Base-by-base conservation (phyloP, 345 rosid species). In the Euphorbia peplus region DNA sequence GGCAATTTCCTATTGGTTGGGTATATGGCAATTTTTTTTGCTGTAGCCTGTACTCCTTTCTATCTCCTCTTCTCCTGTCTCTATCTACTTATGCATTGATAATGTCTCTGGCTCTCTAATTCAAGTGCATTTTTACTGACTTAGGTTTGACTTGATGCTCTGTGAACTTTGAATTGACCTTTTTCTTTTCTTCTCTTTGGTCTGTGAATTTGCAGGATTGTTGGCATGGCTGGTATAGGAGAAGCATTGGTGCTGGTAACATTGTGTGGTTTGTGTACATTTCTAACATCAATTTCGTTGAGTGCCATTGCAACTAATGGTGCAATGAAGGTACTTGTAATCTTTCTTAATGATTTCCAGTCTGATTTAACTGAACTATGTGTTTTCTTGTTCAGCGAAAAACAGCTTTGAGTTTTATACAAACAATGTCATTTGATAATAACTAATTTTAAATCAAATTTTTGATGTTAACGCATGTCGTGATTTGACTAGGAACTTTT, bases 231-330 rank as follows among this genome's bases (percentile, higher is more conserved):
- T 64, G 99, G 99, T 78, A 84, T 95, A 63, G 91, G 88, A 1
- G 92, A 89, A 70, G 83, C 98, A 32, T 72, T 95, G 30, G 41
- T 92, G 65, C 82, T 95, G 79, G 98, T 95, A 70, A 78, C 92
- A 25, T 81, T 92, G 74, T 95, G 99, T 79, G 96, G 99, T 52
- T 60, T 81, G 68, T 95, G 99, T 79, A 95, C 99, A 70, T 90
- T 95, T 84, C 77, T 95, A 78, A 92, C 99, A 54, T 70, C 87
- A 79, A 87, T 95, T 75, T 95, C 99, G 21, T 73, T 95, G 77
- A 92, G 99, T 83, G 99, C 99, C 60, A 95, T 95, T 82, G 99
- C 99, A 52, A 95, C 99, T 55, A 95, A 95, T 85, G 99, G 99
- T 63, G 99, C 99, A 65, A 95, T 95, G 99, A 95, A 95, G 98